Percentiles rank a stretch among this genome's conserved stretches.
These are phyloP conservation scores for Leccinum fallax DNA, from an alignment of 1,284 basidiomycete genomes.

Conservation along the genomic window DNA sequence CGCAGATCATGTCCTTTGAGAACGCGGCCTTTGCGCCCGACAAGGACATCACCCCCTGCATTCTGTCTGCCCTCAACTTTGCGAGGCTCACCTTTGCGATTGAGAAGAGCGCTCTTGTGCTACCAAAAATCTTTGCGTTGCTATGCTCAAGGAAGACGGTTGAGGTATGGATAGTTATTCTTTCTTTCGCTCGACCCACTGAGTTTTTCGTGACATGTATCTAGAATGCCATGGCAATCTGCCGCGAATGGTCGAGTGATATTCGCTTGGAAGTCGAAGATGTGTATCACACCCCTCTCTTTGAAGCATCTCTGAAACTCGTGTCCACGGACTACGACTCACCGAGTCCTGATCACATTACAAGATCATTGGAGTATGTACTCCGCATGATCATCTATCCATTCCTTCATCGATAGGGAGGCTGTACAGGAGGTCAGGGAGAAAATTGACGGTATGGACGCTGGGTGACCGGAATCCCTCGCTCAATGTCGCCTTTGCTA, in stretches of 20 bases:
- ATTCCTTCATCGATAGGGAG: background rate
- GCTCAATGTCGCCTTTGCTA: conserved; percentile 46
- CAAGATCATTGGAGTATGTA: conserved; percentile 45
- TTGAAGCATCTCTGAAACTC: conserved; percentile 43
- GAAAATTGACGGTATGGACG: too few relatives aligned
- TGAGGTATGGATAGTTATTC: conserved; percentile 34
- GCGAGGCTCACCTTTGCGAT: conserved; percentile 47
- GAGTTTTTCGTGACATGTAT: background rate
- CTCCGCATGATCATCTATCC: background rate
- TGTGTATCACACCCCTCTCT: conserved; percentile 42
- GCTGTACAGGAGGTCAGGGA: too few relatives aligned
- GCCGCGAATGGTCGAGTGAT: conserved; percentile 46
- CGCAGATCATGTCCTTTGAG: conserved; percentile 39
- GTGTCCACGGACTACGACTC: conserved; percentile 42
- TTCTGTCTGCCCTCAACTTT: conserved; percentile 61
- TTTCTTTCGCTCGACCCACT: background rate
- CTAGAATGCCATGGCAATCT: conserved; percentile 53
- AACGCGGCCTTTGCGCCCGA: conserved; percentile 43
- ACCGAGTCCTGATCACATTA: conserved; percentile 42
- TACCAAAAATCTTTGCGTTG: conserved; percentile 38
- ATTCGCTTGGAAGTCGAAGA: conserved; percentile 53
- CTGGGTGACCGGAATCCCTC: conserved; percentile 13
- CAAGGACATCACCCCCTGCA: conserved; percentile 48
- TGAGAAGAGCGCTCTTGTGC: conserved; percentile 35
- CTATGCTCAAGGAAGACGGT: conserved; percentile 41